Percentiles rank a stretch among this genome's conserved stretches.
These are phyloP conservation scores for Hypsizygus marmoreus DNA, from an alignment of 768 basidiomycete species.

Conservation along the genomic window DNA sequence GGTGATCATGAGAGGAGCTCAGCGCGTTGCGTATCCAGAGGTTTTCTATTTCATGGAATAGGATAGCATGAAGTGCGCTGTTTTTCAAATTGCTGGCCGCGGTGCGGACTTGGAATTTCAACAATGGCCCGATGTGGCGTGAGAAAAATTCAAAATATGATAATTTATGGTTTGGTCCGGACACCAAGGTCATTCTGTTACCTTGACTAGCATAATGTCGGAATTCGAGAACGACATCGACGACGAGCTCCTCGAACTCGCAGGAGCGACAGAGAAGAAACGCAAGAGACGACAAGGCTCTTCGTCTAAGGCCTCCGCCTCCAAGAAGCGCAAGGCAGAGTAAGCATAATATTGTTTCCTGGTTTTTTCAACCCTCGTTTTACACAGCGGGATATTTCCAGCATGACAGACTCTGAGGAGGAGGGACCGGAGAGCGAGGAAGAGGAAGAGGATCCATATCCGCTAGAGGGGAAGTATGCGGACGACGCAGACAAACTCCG, in stretches of 20 bases:
- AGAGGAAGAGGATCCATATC: slow-evolving; percentile 71
- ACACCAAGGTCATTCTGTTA: too few relatives aligned
- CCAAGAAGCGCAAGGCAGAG: slow-evolving; percentile 76
- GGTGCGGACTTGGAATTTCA: too few relatives aligned
- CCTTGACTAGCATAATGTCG: slow-evolving; percentile 36
- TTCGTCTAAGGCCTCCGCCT: slow-evolving; percentile 41
- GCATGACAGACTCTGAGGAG: slow-evolving; percentile 52
- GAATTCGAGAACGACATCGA: slow-evolving; percentile 52
- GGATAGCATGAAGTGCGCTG: too few relatives aligned
- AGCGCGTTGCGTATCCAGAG: too few relatives aligned
- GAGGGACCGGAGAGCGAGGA: slow-evolving; percentile 66
- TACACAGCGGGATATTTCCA: slow-evolving; percentile 22
- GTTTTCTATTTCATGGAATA: too few relatives aligned
- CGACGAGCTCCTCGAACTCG: slow-evolving; percentile 82
- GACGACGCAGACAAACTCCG: slow-evolving; percentile 80
- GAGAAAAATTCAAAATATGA: too few relatives aligned
- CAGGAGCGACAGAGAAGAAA: slow-evolving; percentile 69
- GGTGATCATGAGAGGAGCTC: too few relatives aligned
- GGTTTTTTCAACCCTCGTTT: slow-evolving; percentile 13
- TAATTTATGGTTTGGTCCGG: neutral
- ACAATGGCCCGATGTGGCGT: too few relatives aligned
- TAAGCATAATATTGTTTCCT: slow-evolving; percentile 38
- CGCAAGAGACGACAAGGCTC: slow-evolving; percentile 54
- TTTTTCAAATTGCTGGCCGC: too few relatives aligned
- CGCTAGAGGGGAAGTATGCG: slow-evolving; percentile 87